Evolutionary conservation across 805 yeast species (phyloP), one percentile per base, ranked within the genome.

Genomic region (Saitoella complicata): DNA sequence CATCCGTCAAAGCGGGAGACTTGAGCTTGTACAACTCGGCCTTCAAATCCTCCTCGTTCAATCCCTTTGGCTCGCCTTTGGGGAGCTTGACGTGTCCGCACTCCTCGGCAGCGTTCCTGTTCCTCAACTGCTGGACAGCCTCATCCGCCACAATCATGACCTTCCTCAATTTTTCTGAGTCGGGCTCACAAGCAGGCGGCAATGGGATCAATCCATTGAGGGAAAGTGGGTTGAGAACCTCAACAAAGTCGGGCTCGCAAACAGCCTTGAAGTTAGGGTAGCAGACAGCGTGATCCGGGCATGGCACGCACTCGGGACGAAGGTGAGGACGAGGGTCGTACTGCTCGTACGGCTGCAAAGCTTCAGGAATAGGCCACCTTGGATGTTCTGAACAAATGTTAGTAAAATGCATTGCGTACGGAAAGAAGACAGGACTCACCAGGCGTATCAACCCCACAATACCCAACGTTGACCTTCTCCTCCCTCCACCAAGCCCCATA

Each of bases 251-350:
- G 40, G 75, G 77, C 52, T 73, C 76, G 60, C 97, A 87, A 45
- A 70, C 75, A 6, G 83, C 55, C 44, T 70, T 64, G 53, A 80
- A 64, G 39, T 68, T 57, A 30, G 75, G 73, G 51, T 70, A 75
- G 61, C 96, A 87, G 36, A 73, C 65, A 0, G 86, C 88, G 61
- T 87, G 77, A 4, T 68, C 71, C 1, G 96, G 96, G 58, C 96
- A 87, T 32, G 71, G 71, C 4, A 71, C 62, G 62, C 97, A 87
- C 0, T 51, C 38, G 3, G 94, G 91, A 21, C 21, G 21, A 21
- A 21, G 21, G 21, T 21, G 21, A 4, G 21, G 21, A 21, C 21
- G 21, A 21, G 21, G 21, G 21, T 21, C 21, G 21, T 21, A 21
- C 21, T 21, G 21, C 21, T 21, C 21, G 4, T 21, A 21, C 21